A percentile compares a stretch with the other conserved stretches of the same genome.
Conservation (phyloP, 768 basidiomycete species). For the Russula emetica region DNA sequence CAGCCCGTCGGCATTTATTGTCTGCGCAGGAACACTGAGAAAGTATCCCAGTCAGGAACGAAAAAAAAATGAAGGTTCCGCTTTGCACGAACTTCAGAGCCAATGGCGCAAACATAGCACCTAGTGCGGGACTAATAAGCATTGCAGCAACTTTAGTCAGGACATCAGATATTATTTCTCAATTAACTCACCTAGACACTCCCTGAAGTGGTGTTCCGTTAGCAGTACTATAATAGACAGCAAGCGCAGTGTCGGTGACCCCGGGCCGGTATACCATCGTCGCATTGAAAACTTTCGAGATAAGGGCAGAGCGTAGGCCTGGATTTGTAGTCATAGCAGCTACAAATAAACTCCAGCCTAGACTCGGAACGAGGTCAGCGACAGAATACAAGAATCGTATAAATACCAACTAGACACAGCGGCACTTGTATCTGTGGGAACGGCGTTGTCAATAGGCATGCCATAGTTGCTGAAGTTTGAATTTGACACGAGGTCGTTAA, state of each 20-base stretch:
- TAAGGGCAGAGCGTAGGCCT: constrained; percentile 7
- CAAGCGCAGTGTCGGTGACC: constrained; percentile 1
- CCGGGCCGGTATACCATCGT: neutral
- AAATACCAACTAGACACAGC: constrained; percentile 3
- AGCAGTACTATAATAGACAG: constrained; percentile 5
- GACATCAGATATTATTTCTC: neutral
- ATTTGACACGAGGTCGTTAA: neutral
- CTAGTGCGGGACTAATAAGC: constrained; percentile 27
- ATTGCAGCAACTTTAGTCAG: neutral
- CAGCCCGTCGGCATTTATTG: neutral
- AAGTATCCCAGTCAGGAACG: neutral
- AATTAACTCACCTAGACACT: constrained; percentile 15
- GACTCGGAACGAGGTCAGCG: neutral
- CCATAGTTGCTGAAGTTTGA: constrained; percentile 8
- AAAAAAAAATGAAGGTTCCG: neutral
- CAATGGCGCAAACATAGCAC: constrained; percentile 30
- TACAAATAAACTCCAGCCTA: constrained; percentile 20
- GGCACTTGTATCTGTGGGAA: neutral
- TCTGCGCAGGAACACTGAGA: constrained; percentile 3
- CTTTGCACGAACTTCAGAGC: constrained; percentile 26
- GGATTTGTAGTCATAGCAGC: constrained; percentile 16
- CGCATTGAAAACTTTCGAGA: constrained; percentile 8
- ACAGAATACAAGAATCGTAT: neutral
- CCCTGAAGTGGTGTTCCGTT: constrained; percentile 2
- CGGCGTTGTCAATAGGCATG: constrained; percentile 14